A percentile compares a stretch with the other conserved stretches of the same genome.
Conservation (phyloP, 352 stramenopile species). For the Globisporangium middletonii region DNA sequence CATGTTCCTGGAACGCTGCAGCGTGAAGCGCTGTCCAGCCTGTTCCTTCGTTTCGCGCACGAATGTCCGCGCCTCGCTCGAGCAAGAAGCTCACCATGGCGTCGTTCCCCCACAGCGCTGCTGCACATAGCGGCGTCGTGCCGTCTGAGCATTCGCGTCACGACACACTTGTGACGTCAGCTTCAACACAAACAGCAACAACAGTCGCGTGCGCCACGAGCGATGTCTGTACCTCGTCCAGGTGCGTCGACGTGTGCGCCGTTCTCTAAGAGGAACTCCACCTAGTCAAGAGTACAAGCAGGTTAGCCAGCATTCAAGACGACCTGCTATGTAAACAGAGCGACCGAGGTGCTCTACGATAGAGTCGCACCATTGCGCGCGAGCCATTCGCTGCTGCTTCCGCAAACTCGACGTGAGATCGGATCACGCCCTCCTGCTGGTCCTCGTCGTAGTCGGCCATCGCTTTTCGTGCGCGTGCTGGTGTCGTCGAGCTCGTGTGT, state of each 20-base stretch:
- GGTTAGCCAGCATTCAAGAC: background rate
- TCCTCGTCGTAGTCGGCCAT: slow-evolving; percentile 22
- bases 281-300: slow-evolving; percentile 14
- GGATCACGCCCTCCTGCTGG: slow-evolving; percentile 31
- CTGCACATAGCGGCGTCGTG: slow-evolving; percentile 53
- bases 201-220: background rate
- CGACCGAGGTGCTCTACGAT: background rate
- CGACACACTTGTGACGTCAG: background rate
- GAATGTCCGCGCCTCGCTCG: slow-evolving; percentile 43
- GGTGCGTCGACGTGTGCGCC: slow-evolving; percentile 40
- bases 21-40: slow-evolving; percentile 63
- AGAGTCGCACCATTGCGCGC: slow-evolving; percentile 34
- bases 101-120: slow-evolving; percentile 60
- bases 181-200: too few species aligned
- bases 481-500: too few species aligned
- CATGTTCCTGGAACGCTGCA: slow-evolving; percentile 61
- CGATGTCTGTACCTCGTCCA: slow-evolving; percentile 26
- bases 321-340: background rate
- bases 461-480: background rate
- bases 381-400: slow-evolving; percentile 58
- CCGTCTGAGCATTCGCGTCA: slow-evolving; percentile 26
- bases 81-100: slow-evolving; percentile 57
- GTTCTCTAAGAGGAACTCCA: slow-evolving; percentile 56
- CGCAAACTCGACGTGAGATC: slow-evolving; percentile 56
- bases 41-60: slow-evolving; percentile 52